Evolutionary conservation across 139 green algal genomes (phyloP), one percentile per base, ranked within the genome.

Genomic region (Volvox africanus): DNA sequence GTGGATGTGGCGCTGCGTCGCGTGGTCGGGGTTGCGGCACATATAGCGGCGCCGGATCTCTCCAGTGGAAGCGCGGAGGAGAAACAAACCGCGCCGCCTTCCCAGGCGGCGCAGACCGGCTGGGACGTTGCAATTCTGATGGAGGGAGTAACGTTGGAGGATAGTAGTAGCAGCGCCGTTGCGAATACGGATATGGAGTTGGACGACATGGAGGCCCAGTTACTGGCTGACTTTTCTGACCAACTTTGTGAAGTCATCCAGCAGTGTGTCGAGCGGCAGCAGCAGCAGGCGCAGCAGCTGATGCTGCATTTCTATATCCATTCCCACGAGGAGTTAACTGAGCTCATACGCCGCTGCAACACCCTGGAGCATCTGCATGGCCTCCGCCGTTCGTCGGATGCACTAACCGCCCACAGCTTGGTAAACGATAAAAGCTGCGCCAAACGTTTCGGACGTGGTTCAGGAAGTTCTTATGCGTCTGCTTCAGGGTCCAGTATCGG

Each of bases 231-330:
- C 61, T 87, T 87, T 24, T 76, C 61, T 9, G 30, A 87, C n/a
- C 11, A 24, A 26, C 69, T 89, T n/a, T 82, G 69, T 12, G n/a
- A 61, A 1, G 68, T 68, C 13, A 0, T 89, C 33, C 30, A 80
- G 24, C 1, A n/a, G 32, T 44, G 30, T 12, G 61, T 62, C 12
- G 55, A 24, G 26, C 22, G 36, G 55, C 14, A n/a, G 28, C 55
- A 62, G 61, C 0, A 16, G n/a, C 61, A 87, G 32, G 0, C 13
- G 3, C 61, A 30, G 82, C 67, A 26, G 17, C 35, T 80, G 32
- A 13, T 28, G 61, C 69, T 89, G 28, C 85, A 89, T 50, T 61
- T 89, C n/a, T 89, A 89, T 50, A 19, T 82, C 26, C 85, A 89
- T 50, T 82, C 69, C 16, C 68, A 55, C 2, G 1, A 76, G 0